Base-by-base conservation (phyloP, 495 filamentous ascomycete species). In the Alectoria sarmentosa region DNA sequence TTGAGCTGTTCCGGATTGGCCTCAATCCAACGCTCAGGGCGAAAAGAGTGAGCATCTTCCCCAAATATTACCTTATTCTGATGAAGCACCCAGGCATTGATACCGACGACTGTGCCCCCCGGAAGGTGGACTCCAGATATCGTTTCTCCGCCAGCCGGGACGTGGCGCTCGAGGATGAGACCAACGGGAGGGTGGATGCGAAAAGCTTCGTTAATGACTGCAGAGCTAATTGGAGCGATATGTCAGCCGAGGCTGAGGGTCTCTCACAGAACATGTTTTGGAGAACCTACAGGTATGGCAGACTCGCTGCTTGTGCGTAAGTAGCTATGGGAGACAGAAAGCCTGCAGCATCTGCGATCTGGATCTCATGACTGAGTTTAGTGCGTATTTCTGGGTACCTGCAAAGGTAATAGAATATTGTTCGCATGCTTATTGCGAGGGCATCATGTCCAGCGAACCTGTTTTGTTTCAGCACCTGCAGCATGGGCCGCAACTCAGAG, bases 181-280 rank as follows among this genome's bases (percentile, higher is more conserved):
- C 82, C 82, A 17, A 83, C 80, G 5, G 86, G 78, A 3, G 88
- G 86, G 10, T 86, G 80, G 15, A 88, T 69, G 39, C 86, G 81
- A 70, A 88, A 80, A 7, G 83, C 78, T 73, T 89, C 87, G 67
- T 86, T 86, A 58, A 90, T 79, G 63, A 83, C 84, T 0, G 86
- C 86, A 59, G 82, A 79, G 42, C 61, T 63, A 9, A n/a, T n/a
- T n/a, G n/a, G n/a, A n/a, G n/a, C n/a, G n/a, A n/a, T n/a, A n/a
- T n/a, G n/a, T n/a, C n/a, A n/a, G n/a, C n/a, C n/a, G n/a, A n/a
- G n/a, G n/a, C n/a, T n/a, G n/a, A n/a, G n/a, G n/a, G n/a, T n/a
- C n/a, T n/a, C n/a, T n/a, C n/a, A n/a, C n/a, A n/a, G n/a, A n/a
- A n/a, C n/a, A n/a, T n/a, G n/a, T n/a, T n/a, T n/a, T n/a, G 15